These are phyloP conservation scores for Passiflora organensis DNA, from an alignment of 345 rosid species.

Conservation along the genomic window DNA sequence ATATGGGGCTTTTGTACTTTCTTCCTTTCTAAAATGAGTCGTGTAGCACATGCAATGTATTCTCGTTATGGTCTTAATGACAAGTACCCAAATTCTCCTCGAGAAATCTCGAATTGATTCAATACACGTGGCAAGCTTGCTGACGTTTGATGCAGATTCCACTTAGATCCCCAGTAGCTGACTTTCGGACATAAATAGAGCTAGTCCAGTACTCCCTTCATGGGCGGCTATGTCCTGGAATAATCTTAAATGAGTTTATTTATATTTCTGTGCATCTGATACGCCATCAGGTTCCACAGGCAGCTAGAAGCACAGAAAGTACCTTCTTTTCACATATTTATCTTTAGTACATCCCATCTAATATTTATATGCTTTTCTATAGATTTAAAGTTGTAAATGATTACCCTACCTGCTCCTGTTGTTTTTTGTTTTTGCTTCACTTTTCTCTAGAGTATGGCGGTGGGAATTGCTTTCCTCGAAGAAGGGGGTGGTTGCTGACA, in stretches of 20 bases:
- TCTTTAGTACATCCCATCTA: too few species aligned
- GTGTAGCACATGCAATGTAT: neutral
- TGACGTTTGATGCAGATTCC: too few species aligned
- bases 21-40: neutral
- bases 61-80: neutral
- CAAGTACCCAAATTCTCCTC: neutral
- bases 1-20: constrained; percentile 1
- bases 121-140: too few species aligned
- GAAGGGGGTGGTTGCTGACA: constrained; percentile 17
- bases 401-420: neutral
- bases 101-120: too few species aligned
- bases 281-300: neutral
- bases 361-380: neutral
- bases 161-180: too few species aligned
- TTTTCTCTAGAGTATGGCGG: neutral
- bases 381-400: constrained; percentile 1
- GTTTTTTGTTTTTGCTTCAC: neutral
- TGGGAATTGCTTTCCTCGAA: too few species aligned
- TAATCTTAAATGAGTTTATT: constrained; percentile 13
- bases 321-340: too few species aligned
- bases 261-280: constrained; percentile 27
- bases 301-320: neutral
- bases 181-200: too few species aligned
- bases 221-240: constrained; percentile 9
- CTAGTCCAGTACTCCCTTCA: too few species aligned